Conservation (phyloP, 345 rosid genomes). For the Syzygium grande region DNA sequence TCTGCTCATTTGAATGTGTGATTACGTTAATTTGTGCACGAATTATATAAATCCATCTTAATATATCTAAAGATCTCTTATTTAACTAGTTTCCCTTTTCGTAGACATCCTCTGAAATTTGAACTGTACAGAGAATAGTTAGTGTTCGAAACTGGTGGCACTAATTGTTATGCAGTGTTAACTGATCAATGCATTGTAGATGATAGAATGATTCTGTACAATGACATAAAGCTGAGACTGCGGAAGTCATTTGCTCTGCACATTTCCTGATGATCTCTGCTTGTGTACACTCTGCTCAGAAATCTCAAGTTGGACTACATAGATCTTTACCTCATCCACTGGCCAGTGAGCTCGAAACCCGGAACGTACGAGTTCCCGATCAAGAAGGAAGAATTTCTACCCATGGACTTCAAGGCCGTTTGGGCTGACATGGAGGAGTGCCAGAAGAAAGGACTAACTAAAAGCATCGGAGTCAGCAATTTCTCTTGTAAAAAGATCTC, state of each 20-base stretch:
- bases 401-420: conserved; percentile 52
- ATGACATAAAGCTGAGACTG: background rate
- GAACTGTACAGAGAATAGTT: background rate
- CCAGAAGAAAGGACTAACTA: conserved; percentile 53
- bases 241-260: background rate
- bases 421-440: conserved; percentile 85
- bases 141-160: background rate
- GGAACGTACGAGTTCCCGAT: conserved; percentile 61
- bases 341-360: conserved; percentile 74
- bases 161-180: background rate
- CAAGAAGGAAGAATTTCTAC: conserved; percentile 49
- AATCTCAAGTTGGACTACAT: conserved; percentile 62
- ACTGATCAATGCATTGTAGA: background rate
- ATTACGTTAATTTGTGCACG: background rate
- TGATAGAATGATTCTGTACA: background rate
- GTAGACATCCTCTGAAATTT: background rate
- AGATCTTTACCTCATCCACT: conserved; percentile 71
- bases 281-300: conserved; percentile 16
- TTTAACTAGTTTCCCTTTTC: background rate
- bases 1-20: background rate
- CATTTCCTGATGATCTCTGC: background rate
- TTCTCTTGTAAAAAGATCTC: conserved; percentile 68
- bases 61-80: background rate
- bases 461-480: conserved; percentile 77
- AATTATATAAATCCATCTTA: no score